Evolutionary conservation across 1,284 basidiomycete genomes (phyloP).

Genomic region (Rhodotorula sp.): DNA sequence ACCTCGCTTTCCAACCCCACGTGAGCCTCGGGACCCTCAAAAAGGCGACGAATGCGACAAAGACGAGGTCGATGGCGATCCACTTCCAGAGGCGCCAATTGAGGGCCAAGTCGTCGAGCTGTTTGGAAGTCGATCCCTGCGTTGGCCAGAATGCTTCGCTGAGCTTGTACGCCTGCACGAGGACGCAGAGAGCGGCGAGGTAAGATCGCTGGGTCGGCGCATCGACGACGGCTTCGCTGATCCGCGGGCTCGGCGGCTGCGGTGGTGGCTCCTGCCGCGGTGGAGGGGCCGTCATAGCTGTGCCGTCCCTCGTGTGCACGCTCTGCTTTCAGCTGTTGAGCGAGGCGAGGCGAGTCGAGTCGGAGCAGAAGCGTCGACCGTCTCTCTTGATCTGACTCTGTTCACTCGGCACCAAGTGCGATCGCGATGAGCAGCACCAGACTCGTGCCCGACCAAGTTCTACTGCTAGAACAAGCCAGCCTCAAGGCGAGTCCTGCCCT

Average conservation of each 20-base stretch:
- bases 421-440: conserved; percentile 4
- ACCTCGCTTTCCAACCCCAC: conserved; percentile 57
- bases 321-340: not conserved
- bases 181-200: conserved; percentile 52
- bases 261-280: not conserved
- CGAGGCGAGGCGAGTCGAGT: not conserved
- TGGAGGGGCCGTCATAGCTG: not conserved
- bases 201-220: conserved; percentile 58
- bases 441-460: conserved; percentile 60
- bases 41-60: conserved; percentile 60
- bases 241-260: conserved; percentile 39
- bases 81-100: conserved; percentile 58
- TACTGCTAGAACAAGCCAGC: conserved; percentile 84
- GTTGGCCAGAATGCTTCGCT: conserved; percentile 16
- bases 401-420: not conserved
- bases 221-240: conserved; percentile 48
- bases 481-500: conserved; percentile 57
- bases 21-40: conserved; percentile 71
- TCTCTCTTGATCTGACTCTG: not conserved
- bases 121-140: conserved; percentile 4
- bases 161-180: conserved; percentile 52
- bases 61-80: conserved; percentile 65
- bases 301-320: not conserved
- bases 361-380: too few species aligned
- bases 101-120: not conserved